These are phyloP conservation scores for Mycosphaerella sp. DNA, from an alignment of 2,329 filamentous ascomycete genomes.

Conservation along the genomic window DNA sequence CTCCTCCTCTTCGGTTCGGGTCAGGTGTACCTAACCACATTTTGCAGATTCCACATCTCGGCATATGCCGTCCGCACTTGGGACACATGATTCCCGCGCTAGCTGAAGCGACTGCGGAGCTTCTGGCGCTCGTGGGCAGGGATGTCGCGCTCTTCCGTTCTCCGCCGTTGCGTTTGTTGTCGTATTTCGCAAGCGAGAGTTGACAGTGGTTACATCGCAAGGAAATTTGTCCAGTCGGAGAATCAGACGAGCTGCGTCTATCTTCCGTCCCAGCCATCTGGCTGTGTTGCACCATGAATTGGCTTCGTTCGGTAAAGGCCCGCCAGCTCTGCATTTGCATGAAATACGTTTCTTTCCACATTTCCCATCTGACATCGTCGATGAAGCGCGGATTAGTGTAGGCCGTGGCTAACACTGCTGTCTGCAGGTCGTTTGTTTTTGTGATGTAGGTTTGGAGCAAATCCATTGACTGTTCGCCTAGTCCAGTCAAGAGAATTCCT, in stretches of 20 bases:
- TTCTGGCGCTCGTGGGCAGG: constrained; percentile 23
- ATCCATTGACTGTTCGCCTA: constrained; percentile 66
- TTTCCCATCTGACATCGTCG: constrained; percentile 65
- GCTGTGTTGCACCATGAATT: constrained; percentile 72
- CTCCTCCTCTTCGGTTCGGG: constrained; percentile 35
- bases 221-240: constrained; percentile 62
- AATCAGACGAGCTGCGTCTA: constrained; percentile 57
- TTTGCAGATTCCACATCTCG: constrained; percentile 57
- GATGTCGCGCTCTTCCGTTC: constrained; percentile 10
- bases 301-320: constrained; percentile 65
- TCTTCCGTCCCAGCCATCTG: constrained; percentile 58
- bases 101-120: constrained; percentile 25
- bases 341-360: constrained; percentile 72
- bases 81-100: constrained; percentile 50
- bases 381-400: constrained; percentile 71
- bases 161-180: constrained; percentile 30
- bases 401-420: constrained; percentile 66
- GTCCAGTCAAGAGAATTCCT: constrained; percentile 70
- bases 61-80: constrained; percentile 57
- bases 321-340: constrained; percentile 65
- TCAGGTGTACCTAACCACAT: constrained; percentile 57
- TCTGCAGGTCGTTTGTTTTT: constrained; percentile 72
- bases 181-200: constrained; percentile 47
- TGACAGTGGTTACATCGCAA: constrained; percentile 72
- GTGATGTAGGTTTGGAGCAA: constrained; percentile 70